Conservation (phyloP, 495 filamentous ascomycete genomes). For the Margaritispora aquatica region DNA sequence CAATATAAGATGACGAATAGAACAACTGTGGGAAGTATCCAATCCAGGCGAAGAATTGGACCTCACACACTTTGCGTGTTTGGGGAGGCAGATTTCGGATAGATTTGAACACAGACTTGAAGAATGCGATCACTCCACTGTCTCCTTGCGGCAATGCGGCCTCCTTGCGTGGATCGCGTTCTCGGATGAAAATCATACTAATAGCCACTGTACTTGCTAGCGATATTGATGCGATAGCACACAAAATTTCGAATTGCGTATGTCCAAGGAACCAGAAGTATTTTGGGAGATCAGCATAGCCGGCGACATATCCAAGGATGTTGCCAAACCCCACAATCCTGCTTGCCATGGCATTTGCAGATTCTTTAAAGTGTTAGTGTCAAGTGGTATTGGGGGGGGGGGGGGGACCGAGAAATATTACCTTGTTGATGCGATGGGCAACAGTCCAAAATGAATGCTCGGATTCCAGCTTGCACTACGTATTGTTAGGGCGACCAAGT, state of each 20-base stretch:
- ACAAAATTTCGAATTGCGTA: constrained; percentile 85
- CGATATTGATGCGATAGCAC: constrained; percentile 68
- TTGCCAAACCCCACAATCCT: constrained; percentile 77
- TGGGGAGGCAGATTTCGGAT: constrained; percentile 71
- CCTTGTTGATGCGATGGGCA: constrained; percentile 80
- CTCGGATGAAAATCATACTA: constrained; percentile 58
- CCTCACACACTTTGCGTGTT: constrained; percentile 74
- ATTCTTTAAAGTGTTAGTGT: constrained; percentile 36
- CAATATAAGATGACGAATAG: constrained; percentile 88
- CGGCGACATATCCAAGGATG: constrained; percentile 77
- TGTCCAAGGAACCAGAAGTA: constrained; percentile 70
- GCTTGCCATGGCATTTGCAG: constrained; percentile 80
- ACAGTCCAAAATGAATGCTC: constrained; percentile 87
- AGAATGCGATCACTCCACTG: constrained; percentile 68
- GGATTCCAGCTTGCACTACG: constrained; percentile 77
- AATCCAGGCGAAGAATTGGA: constrained; percentile 87
- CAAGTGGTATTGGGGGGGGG: background rate
- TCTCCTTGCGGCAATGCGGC: constrained; percentile 49
- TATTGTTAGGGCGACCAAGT: constrained; percentile 3
- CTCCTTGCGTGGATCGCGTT: constrained; percentile 74
- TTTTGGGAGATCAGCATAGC: constrained; percentile 68
- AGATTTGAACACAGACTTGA: constrained; percentile 67
- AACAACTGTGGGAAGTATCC: constrained; percentile 95
- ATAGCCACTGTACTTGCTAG: constrained; percentile 59
- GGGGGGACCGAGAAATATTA: constrained; percentile 3